Conservation (phyloP, 495 filamentous ascomycete genomes). For the Penicillium silybi region DNA sequence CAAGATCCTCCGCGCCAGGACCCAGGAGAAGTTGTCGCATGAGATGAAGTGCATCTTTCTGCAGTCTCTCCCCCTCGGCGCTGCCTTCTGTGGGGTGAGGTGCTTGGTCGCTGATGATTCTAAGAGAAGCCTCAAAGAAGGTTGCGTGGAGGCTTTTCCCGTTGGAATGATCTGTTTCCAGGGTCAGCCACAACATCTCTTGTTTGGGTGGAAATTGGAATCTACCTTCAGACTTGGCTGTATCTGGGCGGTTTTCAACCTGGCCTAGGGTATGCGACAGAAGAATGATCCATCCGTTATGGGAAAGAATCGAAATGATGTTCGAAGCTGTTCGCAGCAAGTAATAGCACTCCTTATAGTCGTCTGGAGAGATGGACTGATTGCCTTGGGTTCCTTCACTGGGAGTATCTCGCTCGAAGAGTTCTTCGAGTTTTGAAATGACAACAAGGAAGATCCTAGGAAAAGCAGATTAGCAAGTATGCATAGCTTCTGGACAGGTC, state of each 20-base stretch:
- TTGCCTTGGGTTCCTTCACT: slow-evolving; percentile 12
- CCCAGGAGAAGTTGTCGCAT: slow-evolving; percentile 73
- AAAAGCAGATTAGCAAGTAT: slow-evolving; percentile 8
- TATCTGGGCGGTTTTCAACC: slow-evolving; percentile 29
- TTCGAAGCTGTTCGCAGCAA: slow-evolving; percentile 72
- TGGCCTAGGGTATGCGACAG: slow-evolving; percentile 32
- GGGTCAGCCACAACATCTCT: not conserved
- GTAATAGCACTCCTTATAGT: slow-evolving; percentile 73
- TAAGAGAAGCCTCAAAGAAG: slow-evolving; percentile 35
- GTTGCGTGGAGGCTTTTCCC: slow-evolving; percentile 36
- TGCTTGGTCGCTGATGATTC: slow-evolving; percentile 26
- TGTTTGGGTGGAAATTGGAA: not conserved
- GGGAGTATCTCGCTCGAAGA: slow-evolving; percentile 27
- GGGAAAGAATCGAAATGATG: slow-evolving; percentile 51
- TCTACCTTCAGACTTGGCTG: slow-evolving; percentile 31
- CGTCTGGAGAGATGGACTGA: slow-evolving; percentile 44
- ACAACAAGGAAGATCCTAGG: slow-evolving; percentile 39
- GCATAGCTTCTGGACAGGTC: not conserved
- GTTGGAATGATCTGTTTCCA: slow-evolving; percentile 23
- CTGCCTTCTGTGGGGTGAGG: slow-evolving; percentile 6
- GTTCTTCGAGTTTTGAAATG: slow-evolving; percentile 34
- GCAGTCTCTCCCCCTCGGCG: slow-evolving; percentile 45
- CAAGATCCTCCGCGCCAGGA: slow-evolving; percentile 61
- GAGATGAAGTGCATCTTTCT: slow-evolving; percentile 64
- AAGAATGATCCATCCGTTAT: slow-evolving; percentile 41